Evolutionary conservation across 2,329 filamentous ascomycete species (phyloP).

Genomic region (Talaromyces rugulosus): DNA sequence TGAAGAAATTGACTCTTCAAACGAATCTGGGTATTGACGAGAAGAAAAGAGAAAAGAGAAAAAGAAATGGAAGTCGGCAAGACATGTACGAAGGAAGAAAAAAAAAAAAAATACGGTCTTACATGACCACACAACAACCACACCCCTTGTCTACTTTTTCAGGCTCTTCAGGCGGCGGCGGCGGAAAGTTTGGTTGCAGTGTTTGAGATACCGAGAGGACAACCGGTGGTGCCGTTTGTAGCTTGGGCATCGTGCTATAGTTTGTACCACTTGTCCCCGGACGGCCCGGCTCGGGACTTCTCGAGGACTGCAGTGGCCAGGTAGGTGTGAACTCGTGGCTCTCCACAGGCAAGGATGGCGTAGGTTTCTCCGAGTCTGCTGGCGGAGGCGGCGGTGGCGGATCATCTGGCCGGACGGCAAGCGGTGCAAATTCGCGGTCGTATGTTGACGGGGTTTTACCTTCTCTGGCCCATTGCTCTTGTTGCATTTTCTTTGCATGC

Average conservation of each 20-base stretch:
- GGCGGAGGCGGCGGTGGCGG: constrained; percentile 19
- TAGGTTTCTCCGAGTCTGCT: constrained; percentile 13
- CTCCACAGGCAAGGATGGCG: constrained; percentile 5
- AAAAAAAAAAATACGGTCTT: constrained; percentile 23
- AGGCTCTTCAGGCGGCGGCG: constrained; percentile 52
- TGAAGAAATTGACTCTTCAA: not conserved
- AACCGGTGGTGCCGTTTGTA: constrained; percentile 35
- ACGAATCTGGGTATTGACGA: constrained; percentile 10
- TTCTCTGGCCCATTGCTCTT: constrained; percentile 93
- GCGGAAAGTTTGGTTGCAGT: constrained; percentile 33
- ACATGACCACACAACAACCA: constrained; percentile 74
- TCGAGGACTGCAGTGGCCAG: constrained; percentile 27
- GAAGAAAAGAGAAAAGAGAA: not conserved
- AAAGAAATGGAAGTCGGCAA: not conserved
- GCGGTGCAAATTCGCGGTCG: constrained; percentile 78
- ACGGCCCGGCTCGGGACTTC: constrained; percentile 29
- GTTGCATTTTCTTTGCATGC: constrained; percentile 82
- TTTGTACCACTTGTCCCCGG: constrained; percentile 44
- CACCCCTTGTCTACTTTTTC: constrained; percentile 58
- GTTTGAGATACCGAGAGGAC: constrained; percentile 34
- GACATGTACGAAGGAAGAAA: not conserved
- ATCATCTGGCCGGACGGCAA: constrained; percentile 51
- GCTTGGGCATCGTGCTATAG: constrained; percentile 48
- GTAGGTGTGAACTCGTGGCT: constrained; percentile 5
- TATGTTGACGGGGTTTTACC: constrained; percentile 81